Evolutionary conservation across 2,329 filamentous ascomycete genomes (phyloP).

Genomic region (Bipolaris cookei): DNA sequence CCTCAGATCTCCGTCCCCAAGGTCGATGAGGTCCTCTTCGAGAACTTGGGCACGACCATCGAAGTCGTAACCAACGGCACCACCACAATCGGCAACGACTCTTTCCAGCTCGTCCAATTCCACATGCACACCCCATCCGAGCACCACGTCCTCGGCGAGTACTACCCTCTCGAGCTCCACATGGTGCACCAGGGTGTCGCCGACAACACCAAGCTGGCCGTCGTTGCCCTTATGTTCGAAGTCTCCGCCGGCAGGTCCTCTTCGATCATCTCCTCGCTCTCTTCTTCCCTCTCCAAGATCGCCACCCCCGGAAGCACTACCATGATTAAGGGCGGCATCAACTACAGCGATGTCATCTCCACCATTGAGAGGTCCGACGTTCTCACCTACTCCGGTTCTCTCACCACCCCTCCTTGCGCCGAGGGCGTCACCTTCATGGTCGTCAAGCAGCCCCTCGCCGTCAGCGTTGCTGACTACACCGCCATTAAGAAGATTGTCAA

Average conservation of each 20-base stretch:
- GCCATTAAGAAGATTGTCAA: conserved; percentile 59
- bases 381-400: conserved; percentile 63
- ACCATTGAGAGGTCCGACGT: conserved; percentile 51
- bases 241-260: conserved; percentile 44
- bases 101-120: conserved; percentile 60
- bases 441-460: conserved; percentile 55
- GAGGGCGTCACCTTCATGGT: conserved; percentile 64
- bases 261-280: conserved; percentile 40
- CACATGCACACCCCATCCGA: conserved; percentile 68
- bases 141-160: conserved; percentile 60
- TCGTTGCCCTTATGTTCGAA: conserved; percentile 54
- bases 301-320: conserved; percentile 49
- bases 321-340: conserved; percentile 45
- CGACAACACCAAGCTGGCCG: conserved; percentile 46
- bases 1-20: conserved; percentile 51
- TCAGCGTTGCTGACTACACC: conserved; percentile 59
- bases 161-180: conserved; percentile 60
- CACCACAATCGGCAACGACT: conserved; percentile 49
- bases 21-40: conserved; percentile 55
- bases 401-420: conserved; percentile 68
- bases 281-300: conserved; percentile 49
- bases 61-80: conserved; percentile 62
- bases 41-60: conserved; percentile 65
- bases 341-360: conserved; percentile 52
- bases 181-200: conserved; percentile 62